Evolutionary conservation across 306 rosid genomes (phyloP).

Genomic region (Corylus americana): DNA sequence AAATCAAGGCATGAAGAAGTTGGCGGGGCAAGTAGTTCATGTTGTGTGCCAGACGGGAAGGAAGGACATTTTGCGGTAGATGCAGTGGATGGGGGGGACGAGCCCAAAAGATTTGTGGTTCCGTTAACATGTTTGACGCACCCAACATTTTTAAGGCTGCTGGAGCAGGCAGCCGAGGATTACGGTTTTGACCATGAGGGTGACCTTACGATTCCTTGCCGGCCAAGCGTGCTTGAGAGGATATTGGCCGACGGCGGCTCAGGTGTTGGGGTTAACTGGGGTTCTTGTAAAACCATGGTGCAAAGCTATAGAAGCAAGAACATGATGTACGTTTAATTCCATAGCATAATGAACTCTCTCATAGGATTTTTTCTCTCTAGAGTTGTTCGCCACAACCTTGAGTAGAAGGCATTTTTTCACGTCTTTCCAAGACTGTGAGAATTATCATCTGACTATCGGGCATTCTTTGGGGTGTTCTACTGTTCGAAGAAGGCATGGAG

Average conservation of each 20-base stretch:
- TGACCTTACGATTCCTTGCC: conserved; percentile 70
- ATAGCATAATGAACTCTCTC: too few relatives aligned
- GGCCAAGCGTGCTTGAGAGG: conserved; percentile 59
- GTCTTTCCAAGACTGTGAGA: too few relatives aligned
- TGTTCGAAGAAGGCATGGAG: too few relatives aligned
- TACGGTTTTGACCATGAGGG: conserved; percentile 81
- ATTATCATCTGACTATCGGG: too few relatives aligned
- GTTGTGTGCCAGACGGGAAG: conserved; percentile 64
- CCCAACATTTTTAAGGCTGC: conserved; percentile 57
- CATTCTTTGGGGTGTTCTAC: too few relatives aligned
- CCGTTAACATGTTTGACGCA: conserved; percentile 62
- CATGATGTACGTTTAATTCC: neutral
- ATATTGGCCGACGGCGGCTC: conserved; percentile 37
- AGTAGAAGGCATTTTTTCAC: too few relatives aligned
- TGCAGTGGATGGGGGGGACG: conserved; percentile 45
- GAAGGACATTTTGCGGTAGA: conserved; percentile 88
- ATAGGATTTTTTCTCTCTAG: too few relatives aligned
- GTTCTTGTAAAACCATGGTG: conserved; percentile 37
- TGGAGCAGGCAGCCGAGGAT: conserved; percentile 79
- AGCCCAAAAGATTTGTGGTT: conserved; percentile 61
- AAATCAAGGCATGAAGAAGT: too few relatives aligned
- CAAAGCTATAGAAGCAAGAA: conserved; percentile 32
- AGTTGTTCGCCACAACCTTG: too few relatives aligned
- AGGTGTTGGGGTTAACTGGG: conserved; percentile 20
- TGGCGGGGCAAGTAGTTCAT: too few relatives aligned